Evolutionary conservation across 805 yeast species (phyloP), one percentile per base, ranked within the genome.

Genomic region (Cyberlindnera maritima): DNA sequence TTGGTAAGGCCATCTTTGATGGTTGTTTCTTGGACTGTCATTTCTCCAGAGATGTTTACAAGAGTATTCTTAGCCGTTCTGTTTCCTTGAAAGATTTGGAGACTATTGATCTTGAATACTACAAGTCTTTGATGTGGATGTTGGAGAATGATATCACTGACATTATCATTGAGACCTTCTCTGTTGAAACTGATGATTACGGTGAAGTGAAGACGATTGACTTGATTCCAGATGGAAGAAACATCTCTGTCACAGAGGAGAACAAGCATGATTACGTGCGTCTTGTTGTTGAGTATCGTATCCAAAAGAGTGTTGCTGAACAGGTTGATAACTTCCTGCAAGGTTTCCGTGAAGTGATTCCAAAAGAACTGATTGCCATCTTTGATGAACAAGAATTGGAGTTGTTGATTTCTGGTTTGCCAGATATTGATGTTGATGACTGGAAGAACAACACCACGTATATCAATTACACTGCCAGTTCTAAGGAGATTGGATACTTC

Each of bases 371-470:
- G 50, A 81, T 94, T 37, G 72, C 92, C 0, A 85, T 92, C 26
- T 94, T 94, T 69, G 96, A 90, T 65, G 99, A 94, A 62, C 96
- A 91, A 60, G 99, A 94, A 64, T 72, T 94, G 47, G 99, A 94
- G 68, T 75, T 94, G 50, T 74, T 94, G 56, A 87, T 94, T 36
- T 86, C 96, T 31, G 99, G 99, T 3, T 72, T 94, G 58, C 99
- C 99, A 2, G 97, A 92, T 58, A 90, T 94, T 58, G 96, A 89
- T 68, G 92, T 92, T 18, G 88, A 83, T 56, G 99, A 94, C 62
- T 94, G 99, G 99, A 86, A 87, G 55, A 83, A 81, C 59, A 87
- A 94, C 62, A 80, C 97, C 1, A 74, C 70, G 1, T 85, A 94
- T 66, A 84, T 79, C 40, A 92, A 90, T 62, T 94, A 92, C 64